Conservation (phyloP, 345 rosid species). For the Hevea brasiliensis region DNA sequence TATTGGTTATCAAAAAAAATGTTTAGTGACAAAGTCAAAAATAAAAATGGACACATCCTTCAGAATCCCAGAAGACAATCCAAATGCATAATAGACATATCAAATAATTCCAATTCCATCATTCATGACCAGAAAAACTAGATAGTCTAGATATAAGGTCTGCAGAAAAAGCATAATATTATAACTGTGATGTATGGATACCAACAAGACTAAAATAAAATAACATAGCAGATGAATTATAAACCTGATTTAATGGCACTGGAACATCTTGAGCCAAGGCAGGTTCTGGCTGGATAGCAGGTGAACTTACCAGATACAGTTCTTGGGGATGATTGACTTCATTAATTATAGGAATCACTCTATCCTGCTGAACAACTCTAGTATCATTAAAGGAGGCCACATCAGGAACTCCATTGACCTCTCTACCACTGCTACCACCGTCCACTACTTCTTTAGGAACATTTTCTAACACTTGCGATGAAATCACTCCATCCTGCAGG, state of each 20-base stretch:
- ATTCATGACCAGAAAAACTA: too few species aligned
- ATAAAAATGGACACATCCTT: too few species aligned
- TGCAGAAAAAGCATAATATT: not conserved
- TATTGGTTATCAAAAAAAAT: too few species aligned
- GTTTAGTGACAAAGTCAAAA: too few species aligned
- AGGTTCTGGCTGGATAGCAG: slow-evolving; percentile 10
- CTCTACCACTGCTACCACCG: not conserved
- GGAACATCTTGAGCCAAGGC: slow-evolving; percentile 4
- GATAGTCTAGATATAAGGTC: too few species aligned
- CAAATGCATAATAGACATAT: not conserved
- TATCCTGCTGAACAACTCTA: not conserved
- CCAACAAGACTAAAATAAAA: slow-evolving; percentile 1
- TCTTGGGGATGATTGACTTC: slow-evolving; percentile 18
- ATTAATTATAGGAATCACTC: not conserved
- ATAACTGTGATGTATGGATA: not conserved
- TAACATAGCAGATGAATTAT: not conserved
- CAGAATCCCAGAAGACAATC: not conserved
- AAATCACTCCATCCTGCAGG: slow-evolving; percentile 10
- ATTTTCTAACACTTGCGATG: not conserved
- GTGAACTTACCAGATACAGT: slow-evolving; percentile 6
- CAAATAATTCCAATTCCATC: too few species aligned
- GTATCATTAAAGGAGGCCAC: not conserved
- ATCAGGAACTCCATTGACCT: not conserved
- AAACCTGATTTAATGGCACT: slow-evolving; percentile 23
- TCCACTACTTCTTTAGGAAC: not conserved